Conservation (phyloP, 768 basidiomycete species). For the Tulasnella sp. region DNA sequence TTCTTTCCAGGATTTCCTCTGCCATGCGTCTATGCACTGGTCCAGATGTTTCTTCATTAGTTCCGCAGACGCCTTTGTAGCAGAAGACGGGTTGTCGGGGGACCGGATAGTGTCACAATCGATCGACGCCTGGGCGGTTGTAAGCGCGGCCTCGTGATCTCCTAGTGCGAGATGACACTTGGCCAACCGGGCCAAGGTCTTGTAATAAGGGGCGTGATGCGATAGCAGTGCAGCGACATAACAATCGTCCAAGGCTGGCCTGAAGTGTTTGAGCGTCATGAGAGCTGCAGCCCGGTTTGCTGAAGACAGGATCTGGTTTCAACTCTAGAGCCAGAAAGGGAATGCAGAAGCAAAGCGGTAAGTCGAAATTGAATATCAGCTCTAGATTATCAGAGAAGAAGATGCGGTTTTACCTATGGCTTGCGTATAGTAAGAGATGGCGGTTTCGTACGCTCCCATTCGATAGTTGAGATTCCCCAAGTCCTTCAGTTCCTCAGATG, state of each 20-base stretch:
- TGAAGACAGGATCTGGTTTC: slow-evolving; percentile 51
- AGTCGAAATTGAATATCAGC: too few species aligned
- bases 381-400: too few species aligned
- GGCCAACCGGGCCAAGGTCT: slow-evolving; percentile 73
- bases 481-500: too few species aligned
- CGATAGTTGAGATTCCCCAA: too few species aligned
- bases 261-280: too few species aligned
- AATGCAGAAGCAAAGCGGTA: too few species aligned
- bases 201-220: slow-evolving; percentile 45
- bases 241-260: too few species aligned
- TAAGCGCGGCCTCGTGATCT: slow-evolving; percentile 50
- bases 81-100: slow-evolving; percentile 43
- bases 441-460: too few species aligned
- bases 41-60: slow-evolving; percentile 54
- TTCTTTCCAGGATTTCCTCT: slow-evolving; percentile 59
- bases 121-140: slow-evolving; percentile 51
- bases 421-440: too few species aligned
- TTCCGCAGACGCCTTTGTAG: slow-evolving; percentile 49
- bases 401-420: too few species aligned
- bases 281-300: too few species aligned
- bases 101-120: slow-evolving; percentile 56
- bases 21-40: slow-evolving; percentile 47
- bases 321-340: too few species aligned
- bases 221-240: slow-evolving; percentile 57
- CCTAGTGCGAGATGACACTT: slow-evolving; percentile 78